A percentile compares a stretch with the other conserved stretches of the same genome.
These are phyloP conservation scores for Plasmopara muralis DNA, from an alignment of 352 stramenopile genomes.

Conservation along the genomic window DNA sequence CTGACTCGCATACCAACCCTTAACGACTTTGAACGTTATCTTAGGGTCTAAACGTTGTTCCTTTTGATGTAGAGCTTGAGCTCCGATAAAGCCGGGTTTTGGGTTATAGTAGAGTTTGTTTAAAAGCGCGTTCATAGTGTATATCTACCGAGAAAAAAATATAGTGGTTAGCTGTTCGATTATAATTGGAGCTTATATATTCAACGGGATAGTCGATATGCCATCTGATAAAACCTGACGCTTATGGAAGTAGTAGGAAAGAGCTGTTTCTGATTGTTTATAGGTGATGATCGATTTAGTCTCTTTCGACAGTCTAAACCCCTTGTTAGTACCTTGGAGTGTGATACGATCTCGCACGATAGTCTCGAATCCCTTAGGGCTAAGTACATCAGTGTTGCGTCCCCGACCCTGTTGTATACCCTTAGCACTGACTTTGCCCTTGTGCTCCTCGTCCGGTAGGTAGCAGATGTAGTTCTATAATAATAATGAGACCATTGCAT, in stretches of 20 bases:
- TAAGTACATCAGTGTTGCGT: conserved; percentile 1
- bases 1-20: background rate
- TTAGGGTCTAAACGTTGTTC: background rate
- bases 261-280: background rate
- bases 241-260: background rate
- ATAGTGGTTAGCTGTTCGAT: background rate
- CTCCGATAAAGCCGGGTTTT: conserved; percentile 1
- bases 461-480: background rate
- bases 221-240: background rate
- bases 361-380: background rate
- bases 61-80: conserved; percentile 2
- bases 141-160: background rate
- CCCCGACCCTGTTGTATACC: background rate
- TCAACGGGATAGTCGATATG: background rate
- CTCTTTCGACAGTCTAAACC: background rate
- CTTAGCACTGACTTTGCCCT: background rate
- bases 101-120: background rate
- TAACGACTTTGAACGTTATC: background rate
- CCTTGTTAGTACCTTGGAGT: background rate
- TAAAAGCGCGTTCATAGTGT: background rate
- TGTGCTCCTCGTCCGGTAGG: background rate
- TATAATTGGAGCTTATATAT: background rate
- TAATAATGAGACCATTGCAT: background rate
- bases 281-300: background rate
- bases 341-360: background rate